Percentiles rank a stretch among this genome's conserved stretches.
phyloP scores from a whole-genome alignment of 176 grass and related monocot species.

The Pontederia crassipes region DNA sequence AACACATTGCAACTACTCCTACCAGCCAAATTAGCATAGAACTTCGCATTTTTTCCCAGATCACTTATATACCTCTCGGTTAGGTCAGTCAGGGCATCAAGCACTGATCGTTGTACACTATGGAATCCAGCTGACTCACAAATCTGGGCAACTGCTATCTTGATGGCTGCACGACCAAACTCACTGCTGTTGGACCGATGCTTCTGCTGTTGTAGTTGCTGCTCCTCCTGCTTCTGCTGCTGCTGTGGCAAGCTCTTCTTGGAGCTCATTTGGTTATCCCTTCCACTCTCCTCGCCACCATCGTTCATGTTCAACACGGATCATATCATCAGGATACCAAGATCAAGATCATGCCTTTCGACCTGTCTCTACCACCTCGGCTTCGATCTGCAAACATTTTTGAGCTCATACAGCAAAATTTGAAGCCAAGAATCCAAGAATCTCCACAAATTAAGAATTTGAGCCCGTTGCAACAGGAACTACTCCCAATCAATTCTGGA shows the following conservation, averaged over 20 bases:
- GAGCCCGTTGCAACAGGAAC: background rate
- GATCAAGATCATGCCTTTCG: background rate
- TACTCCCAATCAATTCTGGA: too few species aligned
- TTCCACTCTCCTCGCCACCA: conserved; percentile 16
- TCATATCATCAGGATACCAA: conserved; percentile 28
- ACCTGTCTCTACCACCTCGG: background rate
- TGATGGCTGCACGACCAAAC: conserved; percentile 53
- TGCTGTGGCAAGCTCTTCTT: conserved; percentile 17
- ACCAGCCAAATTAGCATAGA: conserved; percentile 58
- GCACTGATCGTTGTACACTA: conserved; percentile 42
- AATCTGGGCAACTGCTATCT: conserved; percentile 52
- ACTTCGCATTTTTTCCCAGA: conserved; percentile 49
- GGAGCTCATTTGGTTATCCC: conserved; percentile 13
- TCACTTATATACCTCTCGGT: conserved; percentile 53
- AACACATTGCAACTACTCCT: conserved; percentile 54
- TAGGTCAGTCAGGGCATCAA: conserved; percentile 61
- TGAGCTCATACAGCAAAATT: background rate
- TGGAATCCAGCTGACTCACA: conserved; percentile 58
- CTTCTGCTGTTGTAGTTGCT: conserved; percentile 3
- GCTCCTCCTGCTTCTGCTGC: background rate
- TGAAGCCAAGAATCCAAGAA: background rate
- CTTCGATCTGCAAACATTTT: background rate
- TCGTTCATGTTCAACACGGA: conserved; percentile 50
- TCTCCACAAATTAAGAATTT: background rate
- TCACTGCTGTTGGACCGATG: conserved; percentile 5